phyloP scores from a whole-genome alignment of 2,329 filamentous ascomycete species.

The Cercospora berteroae region DNA sequence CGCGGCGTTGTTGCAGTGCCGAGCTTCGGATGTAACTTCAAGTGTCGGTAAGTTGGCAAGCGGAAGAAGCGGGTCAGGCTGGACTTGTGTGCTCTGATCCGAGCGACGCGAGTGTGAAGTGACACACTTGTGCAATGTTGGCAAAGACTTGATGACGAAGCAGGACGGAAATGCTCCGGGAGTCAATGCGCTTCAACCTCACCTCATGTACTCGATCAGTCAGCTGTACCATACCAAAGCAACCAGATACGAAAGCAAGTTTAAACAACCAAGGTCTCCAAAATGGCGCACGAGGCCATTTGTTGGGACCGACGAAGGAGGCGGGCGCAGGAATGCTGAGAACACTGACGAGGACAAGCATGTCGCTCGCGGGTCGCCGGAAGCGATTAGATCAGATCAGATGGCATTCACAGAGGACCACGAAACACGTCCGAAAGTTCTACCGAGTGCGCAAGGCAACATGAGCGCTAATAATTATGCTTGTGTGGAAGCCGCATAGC shows the following conservation, averaged over 20 bases:
- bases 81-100: background rate
- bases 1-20: background rate
- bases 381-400: background rate
- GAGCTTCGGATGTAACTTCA: background rate
- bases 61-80: background rate
- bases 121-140: background rate
- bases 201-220: background rate
- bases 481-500: constrained; percentile 1
- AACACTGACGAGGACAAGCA: background rate
- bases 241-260: background rate
- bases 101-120: background rate
- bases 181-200: background rate
- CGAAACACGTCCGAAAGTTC: background rate
- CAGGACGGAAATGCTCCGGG: background rate
- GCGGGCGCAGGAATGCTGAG: background rate
- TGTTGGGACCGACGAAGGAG: background rate
- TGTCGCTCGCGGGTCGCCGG: background rate
- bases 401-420: background rate
- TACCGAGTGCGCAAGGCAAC: background rate
- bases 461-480: background rate
- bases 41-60: background rate
- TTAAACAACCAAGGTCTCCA: too few species aligned
- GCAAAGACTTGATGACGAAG: background rate
- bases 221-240: background rate
- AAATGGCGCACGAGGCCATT: background rate